Conservation (phyloP, 805 yeast species). For the Cyberlindnera maritima region DNA sequence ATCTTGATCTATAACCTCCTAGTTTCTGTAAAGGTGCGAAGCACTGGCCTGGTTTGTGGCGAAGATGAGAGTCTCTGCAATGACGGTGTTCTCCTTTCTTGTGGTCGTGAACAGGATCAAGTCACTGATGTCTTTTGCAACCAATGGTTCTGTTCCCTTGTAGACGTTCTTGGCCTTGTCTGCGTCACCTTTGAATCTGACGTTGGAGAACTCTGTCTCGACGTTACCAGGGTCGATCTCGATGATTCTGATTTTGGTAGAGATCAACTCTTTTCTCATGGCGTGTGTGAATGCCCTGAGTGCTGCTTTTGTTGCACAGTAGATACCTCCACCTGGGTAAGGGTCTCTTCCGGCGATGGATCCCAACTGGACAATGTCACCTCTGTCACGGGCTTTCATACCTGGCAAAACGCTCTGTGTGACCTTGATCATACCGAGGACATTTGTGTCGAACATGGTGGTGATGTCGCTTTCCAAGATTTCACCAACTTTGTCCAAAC, state of each 20-base stretch:
- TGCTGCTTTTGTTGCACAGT: conserved; percentile 75
- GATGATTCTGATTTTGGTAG: conserved; percentile 63
- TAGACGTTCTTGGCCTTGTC: conserved; percentile 55
- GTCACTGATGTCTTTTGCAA: conserved; percentile 46
- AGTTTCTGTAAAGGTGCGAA: conserved; percentile 43
- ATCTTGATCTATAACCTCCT: not conserved
- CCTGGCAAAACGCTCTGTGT: conserved; percentile 76
- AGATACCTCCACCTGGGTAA: conserved; percentile 76
- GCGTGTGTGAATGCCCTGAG: conserved; percentile 70
- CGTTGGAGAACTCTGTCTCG: conserved; percentile 62
- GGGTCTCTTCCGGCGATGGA: conserved; percentile 83
- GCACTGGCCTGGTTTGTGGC: conserved; percentile 83
- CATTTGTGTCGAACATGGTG: conserved; percentile 84
- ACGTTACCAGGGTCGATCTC: conserved; percentile 70
- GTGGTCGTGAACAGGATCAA: conserved; percentile 46
- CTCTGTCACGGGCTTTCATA: conserved; percentile 65
- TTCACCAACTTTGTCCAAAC: conserved; percentile 75
- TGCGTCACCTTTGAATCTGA: conserved; percentile 57
- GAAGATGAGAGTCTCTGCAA: conserved; percentile 78
- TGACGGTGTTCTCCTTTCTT: conserved; percentile 56
- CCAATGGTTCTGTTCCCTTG: conserved; percentile 53
- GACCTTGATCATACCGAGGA: conserved; percentile 76
- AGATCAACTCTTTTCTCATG: conserved; percentile 69
- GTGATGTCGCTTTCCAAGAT: conserved; percentile 61
- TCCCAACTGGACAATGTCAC: conserved; percentile 74